These are phyloP conservation scores for Biscutella laevigata DNA, from an alignment of 441 rosid species.

Conservation along the genomic window DNA sequence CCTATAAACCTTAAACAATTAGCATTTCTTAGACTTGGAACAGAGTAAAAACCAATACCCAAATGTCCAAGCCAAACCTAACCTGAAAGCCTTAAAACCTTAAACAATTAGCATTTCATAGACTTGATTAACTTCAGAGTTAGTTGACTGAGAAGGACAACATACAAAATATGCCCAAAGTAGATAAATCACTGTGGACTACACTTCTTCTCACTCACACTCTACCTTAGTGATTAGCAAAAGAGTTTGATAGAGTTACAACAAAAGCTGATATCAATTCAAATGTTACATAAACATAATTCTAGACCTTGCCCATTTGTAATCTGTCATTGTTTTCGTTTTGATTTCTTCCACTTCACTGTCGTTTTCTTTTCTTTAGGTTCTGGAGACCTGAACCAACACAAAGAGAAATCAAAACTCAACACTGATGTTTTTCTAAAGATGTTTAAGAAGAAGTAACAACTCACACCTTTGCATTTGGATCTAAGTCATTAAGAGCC, in stretches of 20 bases:
- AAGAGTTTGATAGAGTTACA: background rate
- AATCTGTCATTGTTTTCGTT: background rate
- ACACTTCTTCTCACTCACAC: background rate
- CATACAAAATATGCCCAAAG: background rate
- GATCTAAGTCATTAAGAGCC: background rate
- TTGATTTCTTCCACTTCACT: background rate
- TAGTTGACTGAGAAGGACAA: background rate
- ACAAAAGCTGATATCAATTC: background rate
- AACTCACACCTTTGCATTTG: background rate
- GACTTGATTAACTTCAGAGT: background rate
- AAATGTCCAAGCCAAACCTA: no score
- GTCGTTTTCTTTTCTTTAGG: background rate
- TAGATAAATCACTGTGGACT: background rate
- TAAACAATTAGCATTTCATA: no score
- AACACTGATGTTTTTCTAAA: background rate
- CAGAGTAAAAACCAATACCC: no score
- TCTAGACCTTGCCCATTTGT: background rate
- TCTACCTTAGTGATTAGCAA: background rate
- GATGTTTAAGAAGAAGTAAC: background rate
- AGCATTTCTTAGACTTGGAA: no score
- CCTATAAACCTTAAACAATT: no score
- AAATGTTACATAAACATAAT: background rate
- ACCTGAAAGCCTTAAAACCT: no score
- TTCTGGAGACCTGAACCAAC: constrained; percentile 3
- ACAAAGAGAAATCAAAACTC: background rate